phyloP scores from a whole-genome alignment of 2,329 filamentous ascomycete species.

The Aureobasidium melanogenum region DNA sequence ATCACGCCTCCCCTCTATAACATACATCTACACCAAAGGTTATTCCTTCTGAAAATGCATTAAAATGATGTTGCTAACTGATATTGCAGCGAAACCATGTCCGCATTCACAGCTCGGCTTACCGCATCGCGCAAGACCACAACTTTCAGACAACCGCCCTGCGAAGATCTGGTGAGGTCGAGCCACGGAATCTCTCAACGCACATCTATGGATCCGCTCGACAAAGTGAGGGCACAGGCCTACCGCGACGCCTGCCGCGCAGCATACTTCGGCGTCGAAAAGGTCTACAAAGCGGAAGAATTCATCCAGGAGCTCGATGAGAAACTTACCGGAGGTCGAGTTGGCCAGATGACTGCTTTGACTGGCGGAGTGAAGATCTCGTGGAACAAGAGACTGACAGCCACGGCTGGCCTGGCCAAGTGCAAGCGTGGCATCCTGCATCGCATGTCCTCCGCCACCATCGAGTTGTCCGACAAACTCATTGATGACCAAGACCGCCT shows the following conservation, averaged over 20 bases:
- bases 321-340: constrained; percentile 51
- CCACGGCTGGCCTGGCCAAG: constrained; percentile 54
- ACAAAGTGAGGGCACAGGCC: neutral
- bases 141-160: neutral
- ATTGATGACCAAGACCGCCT: constrained; percentile 69
- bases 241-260: neutral
- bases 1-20: too few species aligned
- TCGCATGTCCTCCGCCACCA: constrained; percentile 63
- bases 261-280: constrained; percentile 32
- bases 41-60: too few species aligned
- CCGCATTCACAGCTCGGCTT: too few species aligned
- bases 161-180: neutral
- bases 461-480: constrained; percentile 83
- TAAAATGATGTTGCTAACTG: neutral
- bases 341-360: constrained; percentile 47
- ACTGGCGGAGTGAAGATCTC: constrained; percentile 63
- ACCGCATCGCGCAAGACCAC: neutral
- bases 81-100: neutral
- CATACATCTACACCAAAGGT: too few species aligned
- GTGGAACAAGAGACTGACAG: constrained; percentile 72
- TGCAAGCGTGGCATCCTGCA: constrained; percentile 42
- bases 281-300: constrained; percentile 51
- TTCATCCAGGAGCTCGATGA: constrained; percentile 63
- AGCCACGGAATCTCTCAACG: neutral
- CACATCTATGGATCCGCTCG: neutral